These are phyloP conservation scores for Peronospora belbahrii DNA, from an alignment of 352 stramenopile genomes.

Conservation along the genomic window DNA sequence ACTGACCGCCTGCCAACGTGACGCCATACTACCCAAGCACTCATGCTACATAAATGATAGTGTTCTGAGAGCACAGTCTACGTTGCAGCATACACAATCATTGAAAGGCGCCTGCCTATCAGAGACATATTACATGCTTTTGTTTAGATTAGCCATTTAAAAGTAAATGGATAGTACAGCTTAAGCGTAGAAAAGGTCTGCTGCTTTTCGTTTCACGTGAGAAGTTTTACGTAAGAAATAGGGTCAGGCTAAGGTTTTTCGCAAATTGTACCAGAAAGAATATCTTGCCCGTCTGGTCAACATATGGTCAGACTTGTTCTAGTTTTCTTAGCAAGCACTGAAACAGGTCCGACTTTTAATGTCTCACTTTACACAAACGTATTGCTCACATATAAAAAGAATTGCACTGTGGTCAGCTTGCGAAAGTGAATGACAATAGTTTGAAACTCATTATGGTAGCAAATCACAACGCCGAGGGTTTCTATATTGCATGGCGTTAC, in stretches of 20 bases:
- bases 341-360: background rate
- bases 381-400: background rate
- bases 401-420: background rate
- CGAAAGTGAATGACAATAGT: background rate
- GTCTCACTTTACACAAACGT: background rate
- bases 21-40: no score
- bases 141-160: background rate
- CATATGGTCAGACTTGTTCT: background rate
- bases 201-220: no score
- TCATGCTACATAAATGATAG: no score
- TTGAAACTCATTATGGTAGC: background rate
- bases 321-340: background rate
- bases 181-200: no score
- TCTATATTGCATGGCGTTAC: no score
- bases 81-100: no score
- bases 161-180: no score
- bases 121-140: no score
- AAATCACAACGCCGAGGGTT: no score
- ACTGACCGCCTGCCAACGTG: background rate
- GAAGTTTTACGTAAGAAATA: background rate
- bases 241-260: background rate
- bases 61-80: no score
- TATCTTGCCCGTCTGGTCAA: background rate
- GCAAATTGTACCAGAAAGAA: background rate
- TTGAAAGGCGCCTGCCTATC: no score